Conservation (phyloP, 2,329 filamentous ascomycete species). For the Magnaporthiopsis poae region DNA sequence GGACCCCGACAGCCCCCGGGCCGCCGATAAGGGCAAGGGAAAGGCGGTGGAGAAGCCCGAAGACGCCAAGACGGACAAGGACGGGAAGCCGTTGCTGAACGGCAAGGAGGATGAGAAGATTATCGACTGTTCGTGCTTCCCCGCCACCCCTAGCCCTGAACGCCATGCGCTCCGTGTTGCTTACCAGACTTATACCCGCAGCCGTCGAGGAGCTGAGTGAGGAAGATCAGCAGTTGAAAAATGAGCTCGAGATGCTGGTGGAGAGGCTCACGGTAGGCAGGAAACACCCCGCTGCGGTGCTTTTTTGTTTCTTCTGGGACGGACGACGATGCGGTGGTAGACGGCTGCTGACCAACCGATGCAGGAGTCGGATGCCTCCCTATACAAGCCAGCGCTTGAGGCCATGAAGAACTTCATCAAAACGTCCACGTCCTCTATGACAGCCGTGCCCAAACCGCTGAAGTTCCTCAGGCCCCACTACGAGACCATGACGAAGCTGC, state of each 20-base stretch:
- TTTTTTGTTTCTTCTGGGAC: neutral
- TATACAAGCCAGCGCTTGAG: slow-evolving; percentile 88
- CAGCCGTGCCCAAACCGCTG: slow-evolving; percentile 91
- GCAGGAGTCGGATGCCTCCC: slow-evolving; percentile 72
- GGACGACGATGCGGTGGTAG: neutral
- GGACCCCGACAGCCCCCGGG: slow-evolving; percentile 76
- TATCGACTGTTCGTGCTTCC: slow-evolving; percentile 17
- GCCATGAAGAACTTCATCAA: slow-evolving; percentile 98
- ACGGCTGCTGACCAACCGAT: slow-evolving; percentile 14
- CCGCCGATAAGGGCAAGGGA: slow-evolving; percentile 84
- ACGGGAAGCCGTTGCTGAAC: slow-evolving; percentile 60
- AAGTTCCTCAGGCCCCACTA: slow-evolving; percentile 98
- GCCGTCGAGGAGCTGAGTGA: slow-evolving; percentile 82
- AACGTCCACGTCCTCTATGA: slow-evolving; percentile 98
- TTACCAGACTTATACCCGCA: slow-evolving; percentile 26
- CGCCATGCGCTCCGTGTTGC: slow-evolving; percentile 3
- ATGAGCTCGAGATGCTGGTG: slow-evolving; percentile 93
- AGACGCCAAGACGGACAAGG: slow-evolving; percentile 52
- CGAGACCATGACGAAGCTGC: slow-evolving; percentile 73
- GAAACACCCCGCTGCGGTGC: neutral
- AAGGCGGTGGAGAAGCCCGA: slow-evolving; percentile 66
- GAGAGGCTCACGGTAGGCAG: slow-evolving; percentile 74
- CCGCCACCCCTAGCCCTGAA: neutral
- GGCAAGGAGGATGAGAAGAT: slow-evolving; percentile 62
- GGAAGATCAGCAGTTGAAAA: slow-evolving; percentile 97